These are phyloP conservation scores for Metschnikowia vanudenii DNA, from an alignment of 805 yeast species.

Conservation along the genomic window DNA sequence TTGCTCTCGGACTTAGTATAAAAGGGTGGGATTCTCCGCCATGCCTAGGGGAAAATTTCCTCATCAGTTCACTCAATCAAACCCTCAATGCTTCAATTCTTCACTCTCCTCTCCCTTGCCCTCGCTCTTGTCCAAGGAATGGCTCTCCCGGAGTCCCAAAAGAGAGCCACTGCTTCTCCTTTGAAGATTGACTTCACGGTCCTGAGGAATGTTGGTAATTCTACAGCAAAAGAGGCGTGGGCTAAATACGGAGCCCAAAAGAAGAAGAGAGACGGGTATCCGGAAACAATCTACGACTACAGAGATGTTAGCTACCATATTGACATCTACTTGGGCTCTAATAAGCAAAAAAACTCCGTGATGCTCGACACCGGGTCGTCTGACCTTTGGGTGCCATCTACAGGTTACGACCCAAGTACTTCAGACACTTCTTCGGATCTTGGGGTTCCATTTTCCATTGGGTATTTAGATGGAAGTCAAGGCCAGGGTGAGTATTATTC, in stretches of 20 bases:
- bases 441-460: slow-evolving; percentile 7
- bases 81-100: neutral
- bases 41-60: neutral
- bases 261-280: slow-evolving; percentile 7
- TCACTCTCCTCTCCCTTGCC: slow-evolving; percentile 3
- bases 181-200: slow-evolving; percentile 14
- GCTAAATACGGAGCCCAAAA: neutral
- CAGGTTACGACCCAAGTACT: slow-evolving; percentile 6
- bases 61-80: neutral
- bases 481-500: slow-evolving; percentile 11
- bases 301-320: slow-evolving; percentile 13
- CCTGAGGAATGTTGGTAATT: slow-evolving; percentile 4
- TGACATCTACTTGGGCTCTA: slow-evolving; percentile 25
- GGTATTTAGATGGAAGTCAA: slow-evolving; percentile 9
- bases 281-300: slow-evolving; percentile 7
- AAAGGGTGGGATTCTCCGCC: neutral
- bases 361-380: slow-evolving; percentile 44
- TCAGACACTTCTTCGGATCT: slow-evolving; percentile 9
- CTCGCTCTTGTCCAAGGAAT: slow-evolving; percentile 5
- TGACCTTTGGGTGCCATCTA: slow-evolving; percentile 36
- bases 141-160: neutral
- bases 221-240: neutral
- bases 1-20: no score
- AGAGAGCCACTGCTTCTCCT: slow-evolving; percentile 1
- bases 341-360: slow-evolving; percentile 27